Evolutionary conservation across 75 land plant species (phyloP).

Genomic region (Picea glauca): DNA sequence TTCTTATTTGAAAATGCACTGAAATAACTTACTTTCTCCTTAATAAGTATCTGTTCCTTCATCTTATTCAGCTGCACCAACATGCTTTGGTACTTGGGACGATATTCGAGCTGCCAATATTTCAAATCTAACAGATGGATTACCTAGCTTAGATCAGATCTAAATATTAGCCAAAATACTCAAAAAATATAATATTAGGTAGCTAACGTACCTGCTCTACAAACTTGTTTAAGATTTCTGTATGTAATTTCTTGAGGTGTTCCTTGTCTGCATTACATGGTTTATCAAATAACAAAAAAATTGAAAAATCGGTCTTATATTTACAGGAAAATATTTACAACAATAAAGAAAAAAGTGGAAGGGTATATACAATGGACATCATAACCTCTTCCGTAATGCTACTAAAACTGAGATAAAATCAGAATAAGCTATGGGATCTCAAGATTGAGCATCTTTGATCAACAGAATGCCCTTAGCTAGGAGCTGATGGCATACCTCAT

Average conservation of each 20-base stretch:
- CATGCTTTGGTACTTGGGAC: background rate
- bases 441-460: too few species aligned
- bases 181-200: background rate
- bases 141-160: too few species aligned
- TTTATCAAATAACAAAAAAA: background rate
- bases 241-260: background rate
- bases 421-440: too few species aligned
- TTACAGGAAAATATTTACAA: too few species aligned
- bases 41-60: background rate
- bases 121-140: background rate
- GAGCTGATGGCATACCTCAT: too few species aligned
- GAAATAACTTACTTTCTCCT: background rate
- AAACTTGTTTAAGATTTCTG: background rate
- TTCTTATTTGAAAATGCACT: background rate
- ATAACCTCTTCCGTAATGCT: too few species aligned
- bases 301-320: background rate
- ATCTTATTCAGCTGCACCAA: background rate
- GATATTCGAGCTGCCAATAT: background rate
- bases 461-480: too few species aligned
- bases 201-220: background rate
- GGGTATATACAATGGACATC: too few species aligned
- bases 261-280: background rate
- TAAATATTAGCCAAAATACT: too few species aligned
- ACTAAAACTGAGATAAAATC: too few species aligned
- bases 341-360: too few species aligned